Conservation (phyloP, 2,329 filamentous ascomycete species). For the Alternaria tenuissima region DNA sequence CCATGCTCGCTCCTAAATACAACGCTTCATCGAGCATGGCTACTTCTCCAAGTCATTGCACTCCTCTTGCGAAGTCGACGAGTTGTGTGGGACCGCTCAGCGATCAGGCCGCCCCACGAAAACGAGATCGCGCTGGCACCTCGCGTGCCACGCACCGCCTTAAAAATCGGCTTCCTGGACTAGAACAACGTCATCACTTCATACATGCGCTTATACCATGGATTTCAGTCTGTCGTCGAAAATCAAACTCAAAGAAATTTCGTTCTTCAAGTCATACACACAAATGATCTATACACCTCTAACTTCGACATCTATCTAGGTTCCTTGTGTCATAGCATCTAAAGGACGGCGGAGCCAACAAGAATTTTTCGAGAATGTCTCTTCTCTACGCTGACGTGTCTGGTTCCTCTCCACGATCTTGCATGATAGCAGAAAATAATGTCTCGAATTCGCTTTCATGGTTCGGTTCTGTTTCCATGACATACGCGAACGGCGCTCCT, state of each 20-base stretch:
- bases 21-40: not conserved
- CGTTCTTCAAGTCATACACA: no score
- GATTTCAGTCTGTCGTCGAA: not conserved
- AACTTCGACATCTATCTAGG: not conserved
- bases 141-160: not conserved
- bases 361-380: not conserved
- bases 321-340: not conserved
- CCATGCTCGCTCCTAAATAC: not conserved
- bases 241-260: not conserved
- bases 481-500: not conserved
- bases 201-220: not conserved
- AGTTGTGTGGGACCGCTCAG: not conserved
- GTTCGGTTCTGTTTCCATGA: not conserved
- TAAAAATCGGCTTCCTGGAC: not conserved
- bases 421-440: not conserved
- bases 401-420: not conserved
- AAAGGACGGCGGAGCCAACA: not conserved
- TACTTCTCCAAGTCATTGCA: not conserved
- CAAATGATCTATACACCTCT: not conserved
- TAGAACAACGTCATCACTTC: not conserved
- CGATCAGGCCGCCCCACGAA: not conserved
- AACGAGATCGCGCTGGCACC: not conserved
- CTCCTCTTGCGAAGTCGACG: not conserved
- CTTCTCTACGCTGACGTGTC: not conserved
- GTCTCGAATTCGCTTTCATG: not conserved